Evolutionary conservation across 345 rosid genomes (phyloP).

Genomic region (Gossypium arboreum): DNA sequence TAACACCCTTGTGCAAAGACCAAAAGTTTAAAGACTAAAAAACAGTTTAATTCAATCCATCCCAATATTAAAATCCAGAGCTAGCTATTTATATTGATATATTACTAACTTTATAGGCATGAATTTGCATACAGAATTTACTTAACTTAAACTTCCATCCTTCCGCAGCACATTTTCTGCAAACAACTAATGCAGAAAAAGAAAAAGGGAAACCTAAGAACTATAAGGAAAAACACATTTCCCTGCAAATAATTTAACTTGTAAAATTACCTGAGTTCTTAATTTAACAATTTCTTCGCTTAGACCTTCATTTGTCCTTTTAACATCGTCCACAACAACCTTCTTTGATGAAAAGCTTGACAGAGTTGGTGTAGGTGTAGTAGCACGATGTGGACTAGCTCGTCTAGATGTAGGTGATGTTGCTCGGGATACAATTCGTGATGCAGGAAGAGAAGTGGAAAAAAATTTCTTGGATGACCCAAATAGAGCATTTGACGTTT

Average conservation of each 20-base stretch:
- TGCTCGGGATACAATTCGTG: slow-evolving; percentile 77
- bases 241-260: background rate
- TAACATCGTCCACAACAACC: slow-evolving; percentile 47
- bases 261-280: slow-evolving; percentile 54
- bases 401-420: slow-evolving; percentile 81
- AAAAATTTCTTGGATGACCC: slow-evolving; percentile 70
- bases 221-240: background rate
- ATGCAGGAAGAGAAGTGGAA: slow-evolving; percentile 79
- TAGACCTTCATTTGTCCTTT: slow-evolving; percentile 48
- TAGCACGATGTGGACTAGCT: slow-evolving; percentile 68
- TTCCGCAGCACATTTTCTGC: background rate
- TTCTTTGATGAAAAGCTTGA: slow-evolving; percentile 53
- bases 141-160: background rate
- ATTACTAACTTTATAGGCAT: background rate
- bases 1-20: background rate
- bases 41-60: background rate
- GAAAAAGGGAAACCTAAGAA: background rate
- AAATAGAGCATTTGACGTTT: slow-evolving; percentile 55
- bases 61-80: background rate
- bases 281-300: slow-evolving; percentile 59
- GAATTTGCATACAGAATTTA: background rate
- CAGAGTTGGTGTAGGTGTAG: slow-evolving; percentile 61
- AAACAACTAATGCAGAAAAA: background rate
- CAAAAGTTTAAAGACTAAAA: background rate
- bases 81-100: background rate